Conservation (phyloP, 2,329 filamentous ascomycete species). For the Arthrobotrys iridis region DNA sequence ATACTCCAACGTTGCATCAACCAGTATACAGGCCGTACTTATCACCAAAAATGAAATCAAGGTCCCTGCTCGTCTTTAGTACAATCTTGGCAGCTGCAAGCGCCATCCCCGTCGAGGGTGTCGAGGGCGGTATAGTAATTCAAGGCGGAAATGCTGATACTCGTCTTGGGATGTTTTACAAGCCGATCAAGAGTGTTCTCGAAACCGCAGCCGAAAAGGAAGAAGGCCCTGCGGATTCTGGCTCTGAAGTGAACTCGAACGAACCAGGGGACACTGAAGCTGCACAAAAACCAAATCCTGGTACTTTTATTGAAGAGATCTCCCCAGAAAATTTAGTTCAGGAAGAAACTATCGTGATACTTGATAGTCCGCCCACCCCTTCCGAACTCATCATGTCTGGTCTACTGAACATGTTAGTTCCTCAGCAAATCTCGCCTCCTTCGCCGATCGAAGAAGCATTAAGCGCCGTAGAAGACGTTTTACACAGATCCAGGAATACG, state of each 20-base stretch:
- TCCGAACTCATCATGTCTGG: constrained; percentile 27
- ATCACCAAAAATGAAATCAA: constrained; percentile 17
- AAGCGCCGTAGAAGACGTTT: constrained; percentile 14
- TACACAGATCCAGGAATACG: constrained; percentile 14
- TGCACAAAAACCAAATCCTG: neutral
- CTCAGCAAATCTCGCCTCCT: constrained; percentile 19
- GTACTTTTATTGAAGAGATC: constrained; percentile 7
- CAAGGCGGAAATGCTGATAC: constrained; percentile 44
- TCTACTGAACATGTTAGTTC: constrained; percentile 12
- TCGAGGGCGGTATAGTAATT: constrained; percentile 39
- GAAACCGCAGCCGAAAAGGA: neutral
- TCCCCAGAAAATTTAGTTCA: neutral
- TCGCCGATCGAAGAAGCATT: constrained; percentile 24
- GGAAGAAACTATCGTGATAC: constrained; percentile 32
- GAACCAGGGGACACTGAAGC: neutral
- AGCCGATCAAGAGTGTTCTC: constrained; percentile 24
- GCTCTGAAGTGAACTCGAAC: neutral
- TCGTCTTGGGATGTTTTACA: constrained; percentile 42
- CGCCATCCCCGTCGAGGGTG: constrained; percentile 34
- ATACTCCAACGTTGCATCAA: neutral
- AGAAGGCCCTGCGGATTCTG: neutral
- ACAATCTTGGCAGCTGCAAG: neutral
- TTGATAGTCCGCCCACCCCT: constrained; percentile 18
- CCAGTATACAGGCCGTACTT: neutral
- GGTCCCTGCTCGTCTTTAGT: neutral